Percentiles rank a stretch among this genome's conserved stretches.
Evolutionary conservation across 2,329 filamentous ascomycete genomes (phyloP).

Genomic region (Pezicula carpinea): DNA sequence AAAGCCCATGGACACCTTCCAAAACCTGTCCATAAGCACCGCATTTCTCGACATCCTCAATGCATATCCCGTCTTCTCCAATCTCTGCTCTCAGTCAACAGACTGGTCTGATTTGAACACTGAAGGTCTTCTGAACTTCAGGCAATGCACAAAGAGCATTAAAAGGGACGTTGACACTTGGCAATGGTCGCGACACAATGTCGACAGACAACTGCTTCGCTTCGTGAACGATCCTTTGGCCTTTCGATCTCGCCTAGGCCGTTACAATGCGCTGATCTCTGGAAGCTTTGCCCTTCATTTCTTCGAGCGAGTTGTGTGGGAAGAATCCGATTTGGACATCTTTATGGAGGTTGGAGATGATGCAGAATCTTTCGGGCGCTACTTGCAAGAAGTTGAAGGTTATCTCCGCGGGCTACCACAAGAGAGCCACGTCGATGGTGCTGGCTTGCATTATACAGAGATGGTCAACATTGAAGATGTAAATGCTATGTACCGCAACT

Average conservation of each 20-base stretch:
- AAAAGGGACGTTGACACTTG: too few relatives aligned
- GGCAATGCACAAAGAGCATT: too few relatives aligned
- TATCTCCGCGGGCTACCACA: not conserved
- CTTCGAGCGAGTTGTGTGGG: constrained; percentile 8
- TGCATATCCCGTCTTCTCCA: too few relatives aligned
- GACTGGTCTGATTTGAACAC: too few relatives aligned
- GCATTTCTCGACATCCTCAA: too few relatives aligned
- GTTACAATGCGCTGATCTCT: constrained; percentile 2
- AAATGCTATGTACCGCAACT: not conserved
- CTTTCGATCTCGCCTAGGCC: constrained; percentile 3
- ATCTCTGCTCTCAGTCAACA: too few relatives aligned
- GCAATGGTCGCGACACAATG: constrained; percentile 1
- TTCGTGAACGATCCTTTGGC: constrained; percentile 5
- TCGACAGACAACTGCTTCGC: constrained; percentile 3
- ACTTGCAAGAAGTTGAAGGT: not conserved
- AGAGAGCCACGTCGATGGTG: not conserved
- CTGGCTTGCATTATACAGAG: not conserved
- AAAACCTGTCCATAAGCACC: too few relatives aligned
- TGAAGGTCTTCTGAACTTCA: too few relatives aligned
- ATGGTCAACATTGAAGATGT: not conserved
- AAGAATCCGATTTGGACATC: constrained; percentile 9
- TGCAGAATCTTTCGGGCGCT: not conserved
- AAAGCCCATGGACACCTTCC: too few relatives aligned
- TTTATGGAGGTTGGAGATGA: constrained; percentile 1
- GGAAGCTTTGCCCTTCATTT: constrained; percentile 6